Base-by-base conservation (phyloP, 176 grass and related monocot species). In the Oryza coarctata region DNA sequence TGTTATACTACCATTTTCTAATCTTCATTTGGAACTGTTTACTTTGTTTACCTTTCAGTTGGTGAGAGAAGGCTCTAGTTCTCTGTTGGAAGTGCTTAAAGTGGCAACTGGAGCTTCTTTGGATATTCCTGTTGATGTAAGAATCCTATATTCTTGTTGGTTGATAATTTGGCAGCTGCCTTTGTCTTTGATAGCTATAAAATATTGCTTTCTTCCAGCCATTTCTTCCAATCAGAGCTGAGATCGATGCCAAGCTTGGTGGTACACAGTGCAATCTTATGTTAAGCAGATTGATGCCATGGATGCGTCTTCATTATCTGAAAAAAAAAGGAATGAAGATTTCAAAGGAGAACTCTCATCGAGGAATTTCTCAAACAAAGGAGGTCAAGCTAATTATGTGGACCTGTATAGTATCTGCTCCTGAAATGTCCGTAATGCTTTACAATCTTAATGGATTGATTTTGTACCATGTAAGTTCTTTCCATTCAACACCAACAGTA, bases 51-150 rank as follows among this genome's bases (percentile, higher is more conserved):
- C 71, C 17, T 91, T 98, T 83, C 87, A 99, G 96, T 80, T 99
- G 83, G 72, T 93, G 62, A 91, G 85, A 88, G 96, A 95, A 86
- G 93, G 74, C 41, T 64, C 71, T 58, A 95, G 79, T 74, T 94
- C 96, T 87, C 80, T 99, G 65, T 86, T 99, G 79, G 91, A 99
- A 93, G 90, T 99, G 88, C 87, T 95, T 64, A 95, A 99, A 95
- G 96, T 95, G 82, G 89, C 85, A 50, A 82, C 86, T 60, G 70
- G 38, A 44, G 83, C 91, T 79, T 92, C 93, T 66, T 73, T 99
- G 82, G 96, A 99, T 89, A 72, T 94, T 65, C 93, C 96, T 77
- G 27, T 92, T 68, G 93, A 99, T 33, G 96, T 99, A 93, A 90
- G 96, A 70, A 81, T 70, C 22, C 63, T 78, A 68, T 80, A 75